Evolutionary conservation across 202 grass and related monocot species (phyloP), one percentile per base, ranked within the genome.

Genomic region (Brachypodium distachyon): DNA sequence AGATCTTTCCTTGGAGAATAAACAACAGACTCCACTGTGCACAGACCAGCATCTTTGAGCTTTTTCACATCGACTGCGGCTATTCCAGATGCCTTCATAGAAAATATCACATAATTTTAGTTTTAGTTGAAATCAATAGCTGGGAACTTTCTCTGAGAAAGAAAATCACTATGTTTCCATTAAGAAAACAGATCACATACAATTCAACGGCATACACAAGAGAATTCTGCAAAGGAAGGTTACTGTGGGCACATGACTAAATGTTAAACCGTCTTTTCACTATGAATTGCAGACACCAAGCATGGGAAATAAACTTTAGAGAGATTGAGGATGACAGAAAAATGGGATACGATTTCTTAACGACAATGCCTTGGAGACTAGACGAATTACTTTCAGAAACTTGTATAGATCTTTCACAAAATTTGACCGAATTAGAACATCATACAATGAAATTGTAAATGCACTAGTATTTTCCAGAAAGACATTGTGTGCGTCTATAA

Each of bases 1-100:
- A 97, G 90, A 75, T 97, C 90, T 87, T 97, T 97, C 32, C 94
- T 91, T 29, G 94, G 94, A 48, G 90, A 87, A 68, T 91, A 93
- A 61, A 41, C 90, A 49, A 97, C 88, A 61, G 88, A 79, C 70
- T 97, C 94, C 26, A 97, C 94, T 74, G 94, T 97, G 82, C 94
- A 97, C 25, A 91, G 86, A 67, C 94, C 94, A 68, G 90, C 83
- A 81, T 97, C 94, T 66, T 93, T 97, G 39, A 97, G 88, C 67
- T 90, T 97, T 87, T 93, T 97, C 48, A 97, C 90, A 70, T 97
- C 94, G 54, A 89, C 5, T 54, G 90, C 88, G 65, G 94, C 94
- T 72, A 97, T 97, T 83, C 90, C 94, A 83, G 94, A 97, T 37
- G 88, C 84, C 94, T 97, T 52, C 3, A 65, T 16, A 82, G 77